A percentile compares a stretch with the other conserved stretches of the same genome.
Conservation (phyloP, 345 rosid genomes). For the Salix viminalis region DNA sequence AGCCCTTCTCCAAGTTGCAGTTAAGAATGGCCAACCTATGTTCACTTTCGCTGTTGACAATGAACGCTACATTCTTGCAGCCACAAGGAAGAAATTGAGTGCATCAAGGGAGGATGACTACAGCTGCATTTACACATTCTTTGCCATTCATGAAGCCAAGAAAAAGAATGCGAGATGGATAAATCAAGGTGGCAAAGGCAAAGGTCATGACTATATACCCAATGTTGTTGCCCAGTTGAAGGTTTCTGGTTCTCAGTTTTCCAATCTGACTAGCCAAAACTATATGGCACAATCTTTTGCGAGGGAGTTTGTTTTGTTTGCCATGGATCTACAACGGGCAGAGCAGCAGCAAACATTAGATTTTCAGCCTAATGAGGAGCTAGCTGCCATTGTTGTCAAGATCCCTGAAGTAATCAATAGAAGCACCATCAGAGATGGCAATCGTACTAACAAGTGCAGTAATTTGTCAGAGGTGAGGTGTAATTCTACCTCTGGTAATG, state of each 20-base stretch:
- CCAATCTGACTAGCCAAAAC: constrained; percentile 23
- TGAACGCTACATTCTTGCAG: constrained; percentile 68
- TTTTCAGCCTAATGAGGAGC: constrained; percentile 63
- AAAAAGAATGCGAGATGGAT: constrained; percentile 78
- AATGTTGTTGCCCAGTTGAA: constrained; percentile 74
- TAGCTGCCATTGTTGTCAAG: constrained; percentile 77
- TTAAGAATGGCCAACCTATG: constrained; percentile 78
- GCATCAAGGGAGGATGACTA: constrained; percentile 43
- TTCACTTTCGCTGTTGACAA: constrained; percentile 84
- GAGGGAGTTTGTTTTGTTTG: constrained; percentile 65
- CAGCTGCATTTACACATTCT: constrained; percentile 67
- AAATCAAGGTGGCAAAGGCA: constrained; percentile 57
- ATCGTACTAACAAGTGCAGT: constrained; percentile 20
- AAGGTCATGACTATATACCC: constrained; percentile 56
- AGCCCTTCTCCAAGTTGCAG: constrained; percentile 76
- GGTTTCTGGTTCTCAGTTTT: constrained; percentile 51
- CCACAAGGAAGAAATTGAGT: constrained; percentile 45
- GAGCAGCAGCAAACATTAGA: constrained; percentile 40
- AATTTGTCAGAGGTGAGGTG: constrained; percentile 14
- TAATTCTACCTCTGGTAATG: constrained; percentile 16
- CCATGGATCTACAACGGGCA: constrained; percentile 46
- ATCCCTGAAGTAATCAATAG: constrained; percentile 35
- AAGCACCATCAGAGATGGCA: constrained; percentile 24
- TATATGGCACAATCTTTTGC: constrained; percentile 27
- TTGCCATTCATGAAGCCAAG: constrained; percentile 61